These are phyloP conservation scores for Dacryopinax spathularia DNA, from an alignment of 768 basidiomycete species.

Conservation along the genomic window DNA sequence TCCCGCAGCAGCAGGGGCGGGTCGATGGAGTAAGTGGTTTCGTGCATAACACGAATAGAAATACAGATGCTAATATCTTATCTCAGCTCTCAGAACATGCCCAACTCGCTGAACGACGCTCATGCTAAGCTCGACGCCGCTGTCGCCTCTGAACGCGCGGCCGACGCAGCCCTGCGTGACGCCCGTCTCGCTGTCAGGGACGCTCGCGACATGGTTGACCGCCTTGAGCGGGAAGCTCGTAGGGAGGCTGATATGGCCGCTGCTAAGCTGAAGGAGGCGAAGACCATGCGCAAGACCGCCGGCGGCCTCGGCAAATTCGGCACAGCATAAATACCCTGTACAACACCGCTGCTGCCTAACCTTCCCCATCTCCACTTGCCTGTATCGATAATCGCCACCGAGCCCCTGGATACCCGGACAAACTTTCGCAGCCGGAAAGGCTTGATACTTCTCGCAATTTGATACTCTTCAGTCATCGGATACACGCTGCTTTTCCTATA, in stretches of 20 bases:
- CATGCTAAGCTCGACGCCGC: background rate
- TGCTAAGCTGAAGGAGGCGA: background rate
- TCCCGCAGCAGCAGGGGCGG: background rate
- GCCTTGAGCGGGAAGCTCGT: background rate
- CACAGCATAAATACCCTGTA: background rate
- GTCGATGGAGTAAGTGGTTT: background rate
- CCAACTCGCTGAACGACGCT: background rate
- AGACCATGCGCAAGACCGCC: background rate
- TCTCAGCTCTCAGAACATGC: background rate
- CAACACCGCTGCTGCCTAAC: no score
- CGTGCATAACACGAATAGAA: background rate
- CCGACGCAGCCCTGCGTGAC: background rate
- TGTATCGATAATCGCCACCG: no score
- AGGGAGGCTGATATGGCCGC: background rate
- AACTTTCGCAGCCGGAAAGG: no score
- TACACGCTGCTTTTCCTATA: no score
- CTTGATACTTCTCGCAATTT: no score
- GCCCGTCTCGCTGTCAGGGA: background rate
- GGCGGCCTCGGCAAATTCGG: background rate
- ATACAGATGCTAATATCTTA: background rate
- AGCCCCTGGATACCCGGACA: no score
- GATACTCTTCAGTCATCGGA: no score
- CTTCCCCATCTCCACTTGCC: no score
- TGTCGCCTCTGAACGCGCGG: conserved; percentile 1
- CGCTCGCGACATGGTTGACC: background rate